Base-by-base conservation (phyloP, 306 rosid genomes). In the Medicago lupulina region DNA sequence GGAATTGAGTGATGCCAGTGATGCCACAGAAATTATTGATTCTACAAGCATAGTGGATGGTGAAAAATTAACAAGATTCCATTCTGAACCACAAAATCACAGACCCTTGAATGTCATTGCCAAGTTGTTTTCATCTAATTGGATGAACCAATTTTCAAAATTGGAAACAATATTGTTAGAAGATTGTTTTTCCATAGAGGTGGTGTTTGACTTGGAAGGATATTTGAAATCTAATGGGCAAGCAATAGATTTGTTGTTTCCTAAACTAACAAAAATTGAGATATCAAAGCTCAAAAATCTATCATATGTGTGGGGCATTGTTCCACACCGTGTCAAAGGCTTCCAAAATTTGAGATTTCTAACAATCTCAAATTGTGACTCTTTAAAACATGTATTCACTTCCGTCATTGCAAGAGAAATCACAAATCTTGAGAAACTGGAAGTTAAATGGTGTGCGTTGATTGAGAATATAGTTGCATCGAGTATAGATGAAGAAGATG, bases 301-400 rank as follows among this genome's bases (percentile, higher is more conserved):
- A 1, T 40, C 8, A 66, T 19, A 8, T 65, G 66, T 76, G 31
- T 76, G 80, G 80, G 31, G 67, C 15, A 76, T 51, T 66, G 73
- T 21, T 65, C 43, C 73, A 15, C 4, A 3, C 0, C 0, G 6
- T 36, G 25, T 49, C 21, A n/a, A 49, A 13, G 79, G 79, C 4
- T 76, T 76, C 39, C 65, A 51, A 7, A 65, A 19, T 17, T 51
- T 76, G 40, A 64, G 10, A 64, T 8, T 23, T 1, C 25, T 76
- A 5, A 15, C 6, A 38, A 36, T 76, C 0, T 2, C 4, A 7
- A 49, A 41, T 0, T 2, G 18, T 61, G 8, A 53, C 17, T 53
- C 80, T 39, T 65, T 76, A 66, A 53, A 7, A 38, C 38, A 76
- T 23, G 8, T 53, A 18, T 66, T 65, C 31, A 19, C 57, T 14